Conservation (phyloP, 768 basidiomycete genomes). For the Boletus reticuloceps region DNA sequence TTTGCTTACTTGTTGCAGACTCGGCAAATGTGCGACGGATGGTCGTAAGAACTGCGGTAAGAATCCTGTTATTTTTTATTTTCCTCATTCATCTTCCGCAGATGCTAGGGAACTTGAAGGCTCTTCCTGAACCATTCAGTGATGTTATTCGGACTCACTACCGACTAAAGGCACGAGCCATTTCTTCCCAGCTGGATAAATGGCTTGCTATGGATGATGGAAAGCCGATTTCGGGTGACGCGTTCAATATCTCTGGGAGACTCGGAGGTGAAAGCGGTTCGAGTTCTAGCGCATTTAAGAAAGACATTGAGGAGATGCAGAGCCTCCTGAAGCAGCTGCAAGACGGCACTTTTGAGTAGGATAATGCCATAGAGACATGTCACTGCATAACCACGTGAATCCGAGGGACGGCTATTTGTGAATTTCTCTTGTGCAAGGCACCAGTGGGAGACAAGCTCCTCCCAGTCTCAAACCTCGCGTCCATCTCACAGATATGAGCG, state of each 20-base stretch:
- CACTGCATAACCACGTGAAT: neutral
- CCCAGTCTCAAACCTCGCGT: neutral
- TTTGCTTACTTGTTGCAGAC: conserved; percentile 44
- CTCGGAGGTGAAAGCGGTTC: conserved; percentile 39
- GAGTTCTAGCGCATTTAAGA: conserved; percentile 59
- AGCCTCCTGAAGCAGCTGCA: conserved; percentile 48
- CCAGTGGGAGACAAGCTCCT: neutral
- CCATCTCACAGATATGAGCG: conserved; percentile 45
- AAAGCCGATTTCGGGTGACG: conserved; percentile 52
- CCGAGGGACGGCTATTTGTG: neutral
- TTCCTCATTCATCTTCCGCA: conserved; percentile 28
- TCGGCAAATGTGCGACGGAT: conserved; percentile 92
- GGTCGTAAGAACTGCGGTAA: conserved; percentile 85
- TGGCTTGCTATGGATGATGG: conserved; percentile 82
- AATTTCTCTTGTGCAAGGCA: neutral
- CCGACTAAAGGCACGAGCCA: conserved; percentile 72
- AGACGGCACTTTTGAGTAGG: conserved; percentile 22
- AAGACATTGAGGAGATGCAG: conserved; percentile 75
- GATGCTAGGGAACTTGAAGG: conserved; percentile 84
- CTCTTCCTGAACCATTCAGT: conserved; percentile 80
- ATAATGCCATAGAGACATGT: neutral
- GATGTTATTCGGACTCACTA: conserved; percentile 92
- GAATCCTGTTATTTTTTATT: conserved; percentile 15
- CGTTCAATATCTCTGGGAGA: conserved; percentile 41
- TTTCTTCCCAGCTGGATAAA: conserved; percentile 70